These are phyloP conservation scores for Debaryomycetaceae sp. DNA, from an alignment of 1,139 yeast genomes.

Conservation along the genomic window DNA sequence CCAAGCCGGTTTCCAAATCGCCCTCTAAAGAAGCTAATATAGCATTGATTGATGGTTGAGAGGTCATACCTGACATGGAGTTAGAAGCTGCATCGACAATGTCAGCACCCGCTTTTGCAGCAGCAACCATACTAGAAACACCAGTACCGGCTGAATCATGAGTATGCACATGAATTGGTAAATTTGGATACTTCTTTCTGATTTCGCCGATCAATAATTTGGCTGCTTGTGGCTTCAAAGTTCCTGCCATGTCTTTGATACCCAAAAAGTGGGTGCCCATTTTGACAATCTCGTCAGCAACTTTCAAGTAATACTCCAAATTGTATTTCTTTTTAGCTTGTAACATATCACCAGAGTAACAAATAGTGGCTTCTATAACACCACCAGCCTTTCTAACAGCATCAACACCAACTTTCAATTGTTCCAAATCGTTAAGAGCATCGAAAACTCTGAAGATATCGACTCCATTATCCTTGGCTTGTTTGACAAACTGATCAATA, in stretches of 20 bases:
- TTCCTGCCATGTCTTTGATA: conserved; percentile 99
- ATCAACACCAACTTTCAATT: conserved; percentile 93
- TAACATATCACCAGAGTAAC: conserved; percentile 99
- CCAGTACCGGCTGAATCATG: conserved; percentile 99
- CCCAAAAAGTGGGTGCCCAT: conserved; percentile 98
- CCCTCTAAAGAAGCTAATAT: conserved; percentile 90
- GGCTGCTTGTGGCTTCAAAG: conserved; percentile 94
- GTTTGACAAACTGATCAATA: conserved; percentile 90
- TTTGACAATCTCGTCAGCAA: conserved; percentile 78
- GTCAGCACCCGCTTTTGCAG: conserved; percentile 96
- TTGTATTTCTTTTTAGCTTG: conserved; percentile 93
- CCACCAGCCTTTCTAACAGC: conserved; percentile 99
- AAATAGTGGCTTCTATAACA: conserved; percentile 96
- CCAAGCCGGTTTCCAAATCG: conserved; percentile 71
- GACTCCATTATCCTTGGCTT: conserved; percentile 94
- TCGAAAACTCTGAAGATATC: conserved; percentile 98
- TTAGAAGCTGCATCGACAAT: conserved; percentile 96
- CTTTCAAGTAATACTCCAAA: conserved; percentile 78
- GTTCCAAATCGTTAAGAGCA: conserved; percentile 94
- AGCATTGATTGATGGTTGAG: conserved; percentile 96
- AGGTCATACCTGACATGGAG: conserved; percentile 97
- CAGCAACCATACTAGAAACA: conserved; percentile 93
- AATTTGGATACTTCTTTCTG: conserved; percentile 82
- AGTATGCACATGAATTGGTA: conserved; percentile 97
- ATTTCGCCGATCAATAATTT: conserved; percentile 71